Base-by-base conservation (phyloP, 768 basidiomycete genomes). In the Agaricus blazei region DNA sequence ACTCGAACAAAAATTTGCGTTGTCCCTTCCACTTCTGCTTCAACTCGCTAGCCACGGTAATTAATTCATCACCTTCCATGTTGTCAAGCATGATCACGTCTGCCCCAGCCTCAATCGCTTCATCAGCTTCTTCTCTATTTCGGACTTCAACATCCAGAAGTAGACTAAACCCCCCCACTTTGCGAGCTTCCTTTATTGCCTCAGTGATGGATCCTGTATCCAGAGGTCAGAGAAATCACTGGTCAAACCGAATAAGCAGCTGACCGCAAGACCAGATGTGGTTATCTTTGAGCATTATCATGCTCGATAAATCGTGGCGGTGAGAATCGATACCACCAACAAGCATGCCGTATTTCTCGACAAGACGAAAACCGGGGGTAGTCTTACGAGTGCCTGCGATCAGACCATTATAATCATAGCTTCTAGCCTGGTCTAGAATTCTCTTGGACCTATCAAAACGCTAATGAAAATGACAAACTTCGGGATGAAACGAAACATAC, bases 221-320 rank as follows among this genome's bases (percentile, higher is more conserved):
- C 15, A 14, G 4, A 12, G 12, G 38, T 34, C 38, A 38, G 43
- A 58, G 44, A 60, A 58, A 45, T 57, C 50, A 43, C 47, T 24
- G 8, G n/a, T 12, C n/a, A 31, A 40, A 56, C 36, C 26, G 40
- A 37, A 28, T 60, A 34, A 60, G 42, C 55, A 47, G 28, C 77
- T 58, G 65, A 87, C 94, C 94, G 42, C 87, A 90, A 3, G 94
- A 96, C 95, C 94, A 98, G 66, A 98, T 91, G 67, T 99, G 97
- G 67, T 99, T 99, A 64, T 99, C 97, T 71, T 98, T 98, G 64
- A 99, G 83, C 97, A 99, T 99, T 65, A 99, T 95, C 97, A 99
- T 98, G 67, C 90, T 91, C 28, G 91, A 94, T n/a, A 98, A 78
- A 69, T 98, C 95, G 62, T 97, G 88, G 24, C 97, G 83, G 74